A percentile compares a stretch with the other conserved stretches of the same genome.
phyloP scores from a whole-genome alignment of 2,329 filamentous ascomycete genomes.

The Pseudogymnoascus sp. region DNA sequence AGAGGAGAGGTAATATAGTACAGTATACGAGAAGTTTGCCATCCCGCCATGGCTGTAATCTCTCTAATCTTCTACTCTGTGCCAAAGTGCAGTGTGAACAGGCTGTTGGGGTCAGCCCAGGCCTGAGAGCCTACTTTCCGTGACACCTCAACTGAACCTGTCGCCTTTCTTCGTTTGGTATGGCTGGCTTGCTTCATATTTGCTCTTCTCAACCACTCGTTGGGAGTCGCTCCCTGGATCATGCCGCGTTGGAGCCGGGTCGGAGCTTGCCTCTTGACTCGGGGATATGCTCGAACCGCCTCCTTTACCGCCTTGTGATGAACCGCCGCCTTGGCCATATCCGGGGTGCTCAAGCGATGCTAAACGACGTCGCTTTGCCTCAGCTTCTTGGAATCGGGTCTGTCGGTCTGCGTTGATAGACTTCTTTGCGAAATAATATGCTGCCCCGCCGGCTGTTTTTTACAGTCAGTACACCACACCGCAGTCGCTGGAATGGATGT shows the following conservation, averaged over 20 bases:
- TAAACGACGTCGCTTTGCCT: conserved; percentile 53
- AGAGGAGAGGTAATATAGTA: background rate
- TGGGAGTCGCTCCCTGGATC: conserved; percentile 65
- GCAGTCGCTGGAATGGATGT: background rate
- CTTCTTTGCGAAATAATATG: conserved; percentile 93
- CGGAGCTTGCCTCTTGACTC: conserved; percentile 64
- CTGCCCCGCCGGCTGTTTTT: conserved; percentile 69
- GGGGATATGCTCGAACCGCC: conserved; percentile 56
- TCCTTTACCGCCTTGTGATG: conserved; percentile 35
- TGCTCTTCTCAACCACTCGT: conserved; percentile 69
- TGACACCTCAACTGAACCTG: conserved; percentile 56
- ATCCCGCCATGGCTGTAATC: background rate
- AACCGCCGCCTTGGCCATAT: conserved; percentile 24
- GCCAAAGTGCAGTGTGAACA: background rate
- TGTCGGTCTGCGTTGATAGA: conserved; percentile 87
- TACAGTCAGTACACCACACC: conserved; percentile 16
- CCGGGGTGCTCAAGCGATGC: conserved; percentile 47
- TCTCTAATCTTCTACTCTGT: background rate
- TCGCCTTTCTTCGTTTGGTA: conserved; percentile 79
- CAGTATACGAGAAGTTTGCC: background rate
- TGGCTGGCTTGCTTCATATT: conserved; percentile 75
- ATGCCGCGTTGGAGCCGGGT: conserved; percentile 82
- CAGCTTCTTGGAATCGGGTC: conserved; percentile 60
- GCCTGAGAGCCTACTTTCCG: background rate
- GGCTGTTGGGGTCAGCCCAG: background rate